Percentiles rank a stretch among this genome's conserved stretches.
Conservation (phyloP, 768 basidiomycete species). For the Suillus decipiens region DNA sequence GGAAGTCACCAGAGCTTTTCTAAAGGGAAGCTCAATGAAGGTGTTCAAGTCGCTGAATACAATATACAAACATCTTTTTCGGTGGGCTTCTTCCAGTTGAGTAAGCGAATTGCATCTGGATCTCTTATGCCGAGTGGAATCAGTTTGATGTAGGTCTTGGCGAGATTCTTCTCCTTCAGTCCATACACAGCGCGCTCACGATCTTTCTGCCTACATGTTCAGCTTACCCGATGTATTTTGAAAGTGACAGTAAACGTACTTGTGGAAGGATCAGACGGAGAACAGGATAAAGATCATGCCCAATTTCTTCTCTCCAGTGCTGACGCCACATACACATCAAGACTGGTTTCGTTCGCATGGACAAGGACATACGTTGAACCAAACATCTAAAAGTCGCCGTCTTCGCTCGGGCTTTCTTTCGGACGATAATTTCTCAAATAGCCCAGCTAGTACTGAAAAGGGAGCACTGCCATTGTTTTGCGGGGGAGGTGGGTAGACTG, state of each 20-base stretch:
- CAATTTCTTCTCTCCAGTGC: constrained; percentile 88
- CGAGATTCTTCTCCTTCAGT: constrained; percentile 91
- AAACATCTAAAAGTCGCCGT: constrained; percentile 65
- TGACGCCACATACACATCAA: constrained; percentile 33
- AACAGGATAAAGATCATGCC: constrained; percentile 87
- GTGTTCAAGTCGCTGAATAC: not conserved
- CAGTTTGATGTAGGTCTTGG: constrained; percentile 88
- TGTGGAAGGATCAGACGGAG: constrained; percentile 90
- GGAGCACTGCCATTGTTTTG: constrained; percentile 69
- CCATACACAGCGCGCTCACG: constrained; percentile 91
- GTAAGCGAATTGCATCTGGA: constrained; percentile 76
- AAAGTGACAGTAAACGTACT: constrained; percentile 39
- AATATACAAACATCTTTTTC: constrained; percentile 56
- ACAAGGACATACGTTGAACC: constrained; percentile 71
- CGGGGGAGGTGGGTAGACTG: constrained; percentile 55
- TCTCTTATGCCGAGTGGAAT: constrained; percentile 82
- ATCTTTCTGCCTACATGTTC: constrained; percentile 69
- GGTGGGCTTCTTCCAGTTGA: constrained; percentile 89
- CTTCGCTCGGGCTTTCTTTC: constrained; percentile 78
- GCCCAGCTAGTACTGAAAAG: constrained; percentile 62
- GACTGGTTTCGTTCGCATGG: not conserved
- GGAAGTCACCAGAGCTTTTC: constrained; percentile 84
- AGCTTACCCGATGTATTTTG: not conserved
- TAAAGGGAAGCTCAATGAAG: constrained; percentile 28
- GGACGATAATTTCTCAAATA: constrained; percentile 75